phyloP scores from a whole-genome alignment of 2,329 filamentous ascomycete species.

The Fusarium denticulatum region DNA sequence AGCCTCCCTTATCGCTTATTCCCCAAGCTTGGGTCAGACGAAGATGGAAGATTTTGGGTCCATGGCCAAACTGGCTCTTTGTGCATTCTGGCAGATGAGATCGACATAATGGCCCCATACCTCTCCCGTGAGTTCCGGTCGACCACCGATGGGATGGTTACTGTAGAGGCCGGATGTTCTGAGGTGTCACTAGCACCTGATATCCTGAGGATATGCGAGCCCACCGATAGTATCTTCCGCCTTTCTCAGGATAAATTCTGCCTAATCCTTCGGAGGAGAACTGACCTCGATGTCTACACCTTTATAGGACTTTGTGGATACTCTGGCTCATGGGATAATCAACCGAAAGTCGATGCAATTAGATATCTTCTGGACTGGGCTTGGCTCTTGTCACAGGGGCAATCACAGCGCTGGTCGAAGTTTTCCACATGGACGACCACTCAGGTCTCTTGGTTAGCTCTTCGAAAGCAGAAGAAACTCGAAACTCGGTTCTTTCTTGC shows the following conservation, averaged over 20 bases:
- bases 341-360: accelerated
- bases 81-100: neutral
- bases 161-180: neutral
- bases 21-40: accelerated
- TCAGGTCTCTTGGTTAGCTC: neutral
- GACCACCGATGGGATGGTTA: neutral
- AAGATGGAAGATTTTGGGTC: neutral
- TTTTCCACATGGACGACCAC: neutral
- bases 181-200: neutral
- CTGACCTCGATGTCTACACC: neutral
- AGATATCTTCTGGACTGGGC: neutral
- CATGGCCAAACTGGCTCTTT: neutral
- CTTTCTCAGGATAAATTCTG: accelerated
- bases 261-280: neutral
- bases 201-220: neutral
- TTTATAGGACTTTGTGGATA: neutral
- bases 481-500: neutral
- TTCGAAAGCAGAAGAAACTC: neutral
- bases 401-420: neutral
- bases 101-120: neutral
- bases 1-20: accelerated
- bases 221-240: neutral
- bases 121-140: neutral
- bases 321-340: accelerated
- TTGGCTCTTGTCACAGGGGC: neutral